These are phyloP conservation scores for Penicillium frequentans DNA, from an alignment of 2,329 filamentous ascomycete species.

Conservation along the genomic window DNA sequence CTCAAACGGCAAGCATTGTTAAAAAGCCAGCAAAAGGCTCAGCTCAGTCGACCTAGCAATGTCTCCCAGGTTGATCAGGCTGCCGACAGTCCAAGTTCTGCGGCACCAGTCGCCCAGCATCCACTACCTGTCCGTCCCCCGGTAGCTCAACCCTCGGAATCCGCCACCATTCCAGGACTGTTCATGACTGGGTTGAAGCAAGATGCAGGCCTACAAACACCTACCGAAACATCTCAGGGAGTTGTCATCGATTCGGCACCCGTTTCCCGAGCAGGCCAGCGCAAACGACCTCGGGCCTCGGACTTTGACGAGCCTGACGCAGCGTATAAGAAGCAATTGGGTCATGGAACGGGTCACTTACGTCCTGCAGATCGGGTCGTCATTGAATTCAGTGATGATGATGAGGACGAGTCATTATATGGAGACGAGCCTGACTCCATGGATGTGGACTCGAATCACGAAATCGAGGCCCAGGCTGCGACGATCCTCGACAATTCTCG, in stretches of 20 bases:
- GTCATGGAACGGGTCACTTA: slow-evolving; percentile 46
- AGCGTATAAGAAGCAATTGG: slow-evolving; percentile 61
- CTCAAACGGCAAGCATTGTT: slow-evolving; percentile 57
- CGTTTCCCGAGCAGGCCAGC: slow-evolving; percentile 26
- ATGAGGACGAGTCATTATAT: slow-evolving; percentile 54
- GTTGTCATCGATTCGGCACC: slow-evolving; percentile 20
- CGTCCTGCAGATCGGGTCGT: slow-evolving; percentile 64
- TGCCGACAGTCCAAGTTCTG: not conserved
- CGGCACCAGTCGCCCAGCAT: slow-evolving; percentile 29
- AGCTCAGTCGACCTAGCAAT: slow-evolving; percentile 10
- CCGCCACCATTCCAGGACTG: slow-evolving; percentile 53
- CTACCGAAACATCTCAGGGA: slow-evolving; percentile 9
- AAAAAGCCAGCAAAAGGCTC: slow-evolving; percentile 36
- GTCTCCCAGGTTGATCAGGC: not conserved
- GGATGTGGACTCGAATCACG: slow-evolving; percentile 24
- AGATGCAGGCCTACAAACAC: slow-evolving; percentile 1
- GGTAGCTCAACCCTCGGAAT: slow-evolving; percentile 25
- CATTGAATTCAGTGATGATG: slow-evolving; percentile 82
- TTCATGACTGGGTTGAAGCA: slow-evolving; percentile 44
- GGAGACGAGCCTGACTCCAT: slow-evolving; percentile 32
- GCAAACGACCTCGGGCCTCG: slow-evolving; percentile 66
- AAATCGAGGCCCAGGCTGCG: not conserved
- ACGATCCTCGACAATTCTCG: slow-evolving; percentile 46
- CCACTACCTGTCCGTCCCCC: slow-evolving; percentile 41
- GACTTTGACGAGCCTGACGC: slow-evolving; percentile 64